phyloP scores from a whole-genome alignment of 2,329 filamentous ascomycete species.

The Nannizzia gypsea region DNA sequence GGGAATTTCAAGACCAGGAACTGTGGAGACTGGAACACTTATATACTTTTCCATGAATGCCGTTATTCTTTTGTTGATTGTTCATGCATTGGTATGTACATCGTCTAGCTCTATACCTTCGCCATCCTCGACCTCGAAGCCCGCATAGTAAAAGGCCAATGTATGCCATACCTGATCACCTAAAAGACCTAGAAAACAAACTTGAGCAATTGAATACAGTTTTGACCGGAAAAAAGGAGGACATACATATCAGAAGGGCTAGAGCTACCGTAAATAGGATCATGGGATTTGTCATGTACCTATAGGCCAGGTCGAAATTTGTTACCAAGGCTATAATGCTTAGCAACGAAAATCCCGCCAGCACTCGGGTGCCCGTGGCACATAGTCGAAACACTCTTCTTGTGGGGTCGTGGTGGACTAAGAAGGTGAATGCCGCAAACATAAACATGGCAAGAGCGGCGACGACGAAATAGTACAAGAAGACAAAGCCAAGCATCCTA shows the following conservation, averaged over 20 bases:
- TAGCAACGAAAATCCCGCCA: conserved; percentile 22
- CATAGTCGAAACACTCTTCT: conserved; percentile 17
- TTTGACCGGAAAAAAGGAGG: neutral
- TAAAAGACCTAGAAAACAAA: neutral
- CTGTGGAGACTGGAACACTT: neutral
- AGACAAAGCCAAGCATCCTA: conserved; percentile 29
- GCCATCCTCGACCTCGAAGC: neutral
- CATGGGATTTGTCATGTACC: conserved; percentile 31
- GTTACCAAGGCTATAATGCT: conserved; percentile 22
- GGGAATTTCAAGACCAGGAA: too few species aligned
- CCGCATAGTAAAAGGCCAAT: neutral
- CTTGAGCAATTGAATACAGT: neutral
- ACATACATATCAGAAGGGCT: conserved; percentile 21
- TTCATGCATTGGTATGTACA: neutral
- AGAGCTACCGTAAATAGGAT: conserved; percentile 28
- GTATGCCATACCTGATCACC: neutral
- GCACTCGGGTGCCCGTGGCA: conserved; percentile 20
- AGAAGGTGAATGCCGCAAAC: conserved; percentile 24
- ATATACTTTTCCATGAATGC: neutral
- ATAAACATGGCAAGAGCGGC: conserved; percentile 28
- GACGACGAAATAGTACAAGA: conserved; percentile 30
- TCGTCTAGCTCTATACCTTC: neutral
- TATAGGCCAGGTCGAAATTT: conserved; percentile 26
- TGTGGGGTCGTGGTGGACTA: conserved; percentile 21
- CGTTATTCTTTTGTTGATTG: neutral